phyloP scores from a whole-genome alignment of 148 eudicot genomes.

The Agrostemma githago region DNA sequence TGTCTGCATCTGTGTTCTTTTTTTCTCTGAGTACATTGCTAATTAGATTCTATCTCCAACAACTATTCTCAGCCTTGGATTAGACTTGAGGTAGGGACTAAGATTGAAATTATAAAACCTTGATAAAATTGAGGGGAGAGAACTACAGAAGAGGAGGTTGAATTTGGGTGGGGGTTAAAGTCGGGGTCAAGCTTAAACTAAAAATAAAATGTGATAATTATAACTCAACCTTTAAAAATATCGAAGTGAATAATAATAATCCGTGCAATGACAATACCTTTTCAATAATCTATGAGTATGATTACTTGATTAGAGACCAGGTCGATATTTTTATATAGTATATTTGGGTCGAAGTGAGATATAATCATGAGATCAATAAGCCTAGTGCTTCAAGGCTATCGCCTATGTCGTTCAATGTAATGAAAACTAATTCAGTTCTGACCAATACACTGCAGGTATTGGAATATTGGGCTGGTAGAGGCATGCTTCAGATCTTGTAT shows the following conservation, averaged over 20 bases:
- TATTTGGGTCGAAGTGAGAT: neutral
- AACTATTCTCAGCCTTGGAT: neutral
- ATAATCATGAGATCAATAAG: neutral
- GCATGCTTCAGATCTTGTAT: constrained; percentile 98
- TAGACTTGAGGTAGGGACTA: neutral
- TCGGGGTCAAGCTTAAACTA: neutral
- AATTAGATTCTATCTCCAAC: neutral
- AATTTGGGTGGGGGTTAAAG: neutral
- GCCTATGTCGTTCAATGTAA: neutral
- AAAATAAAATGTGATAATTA: too few relatives aligned
- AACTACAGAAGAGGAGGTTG: too few relatives aligned
- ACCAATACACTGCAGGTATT: constrained; percentile 53
- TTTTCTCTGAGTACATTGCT: neutral
- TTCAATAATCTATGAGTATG: neutral
- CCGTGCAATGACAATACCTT: neutral
- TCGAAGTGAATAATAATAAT: too few relatives aligned
- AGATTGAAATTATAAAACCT: neutral
- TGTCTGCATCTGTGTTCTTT: neutral
- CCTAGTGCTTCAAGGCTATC: neutral
- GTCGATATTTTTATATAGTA: too few relatives aligned
- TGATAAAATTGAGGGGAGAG: neutral
- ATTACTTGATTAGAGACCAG: neutral
- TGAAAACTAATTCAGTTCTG: neutral
- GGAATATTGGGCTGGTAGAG: constrained; percentile 94
- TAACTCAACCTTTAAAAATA: too few relatives aligned